Evolutionary conservation across 2,329 filamentous ascomycete genomes (phyloP), one percentile per base, ranked within the genome.

Genomic region (Tolypocladium amazonense): DNA sequence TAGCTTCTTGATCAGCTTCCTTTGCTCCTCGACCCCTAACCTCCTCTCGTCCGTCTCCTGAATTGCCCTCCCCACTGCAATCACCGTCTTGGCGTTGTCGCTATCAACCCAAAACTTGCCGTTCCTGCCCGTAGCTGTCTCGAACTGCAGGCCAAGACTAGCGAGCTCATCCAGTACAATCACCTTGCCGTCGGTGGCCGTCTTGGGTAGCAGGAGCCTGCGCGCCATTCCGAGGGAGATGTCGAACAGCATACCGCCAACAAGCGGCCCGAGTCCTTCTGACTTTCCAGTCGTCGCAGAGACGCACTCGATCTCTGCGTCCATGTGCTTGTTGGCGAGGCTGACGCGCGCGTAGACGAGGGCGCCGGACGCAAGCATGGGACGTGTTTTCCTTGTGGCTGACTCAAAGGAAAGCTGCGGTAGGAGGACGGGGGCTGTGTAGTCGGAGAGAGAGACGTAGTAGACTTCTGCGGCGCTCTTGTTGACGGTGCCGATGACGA

Each of bases 361-460:
- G 58, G 90, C 86, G 43, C 91, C 91, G 18, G 84, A 70, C 35
- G 81, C 78, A 52, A 97, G 82, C 64, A 90, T 81, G 0, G 94
- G 94, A 1, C 92, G 83, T 3, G 90, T 96, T 77, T 97, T 97
- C 74, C 92, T 94, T 53, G 88, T 91, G 23, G 92, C 94, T 63
- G 87, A 86, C 74, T 97, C 93, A 72, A 99, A 99, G n/a, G 92
- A 85, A 25, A 97, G 81, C 65, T 96, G 89, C 0, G 90, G 91
- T 1, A 97, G 85, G 23, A 89, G 78, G 1, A 89, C 91, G 60
- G 82, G 75, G 2, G 80, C 69, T 4, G 82, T 82, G 69, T 86
- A 82, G 59, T 85, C 80, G 35, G 90, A 88, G 58, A 97, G 80
- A 65, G 82, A 80, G 72, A 92, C 92, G 73, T 89, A 87, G 80